A percentile compares a stretch with the other conserved stretches of the same genome.
phyloP scores from a whole-genome alignment of 805 yeast species.

The Candida maris region DNA sequence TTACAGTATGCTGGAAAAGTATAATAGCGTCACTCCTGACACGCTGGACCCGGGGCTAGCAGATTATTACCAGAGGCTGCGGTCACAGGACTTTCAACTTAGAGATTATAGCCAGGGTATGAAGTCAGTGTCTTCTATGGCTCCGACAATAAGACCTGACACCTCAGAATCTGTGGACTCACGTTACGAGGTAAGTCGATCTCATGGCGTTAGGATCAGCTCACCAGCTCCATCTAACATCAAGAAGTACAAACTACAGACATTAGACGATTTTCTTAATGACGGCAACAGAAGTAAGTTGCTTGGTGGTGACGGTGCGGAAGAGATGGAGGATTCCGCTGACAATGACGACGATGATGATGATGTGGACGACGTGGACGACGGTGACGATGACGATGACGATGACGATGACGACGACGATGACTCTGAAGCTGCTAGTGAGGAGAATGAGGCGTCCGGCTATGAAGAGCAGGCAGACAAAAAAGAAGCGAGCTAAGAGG shows the following conservation, averaged over 20 bases:
- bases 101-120: conserved; percentile 37
- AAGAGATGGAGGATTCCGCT: conserved; percentile 3
- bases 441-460: conserved; percentile 31
- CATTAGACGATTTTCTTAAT: conserved; percentile 77
- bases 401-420: conserved; percentile 32
- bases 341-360: conserved; percentile 28
- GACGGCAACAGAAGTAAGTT: conserved; percentile 39
- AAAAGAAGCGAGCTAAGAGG: no score
- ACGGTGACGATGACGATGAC: conserved; percentile 31
- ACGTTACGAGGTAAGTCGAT: not conserved
- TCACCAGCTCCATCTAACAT: conserved; percentile 8
- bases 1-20: conserved; percentile 4
- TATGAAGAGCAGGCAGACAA: conserved; percentile 12
- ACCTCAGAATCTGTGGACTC: not conserved
- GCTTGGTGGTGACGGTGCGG: conserved; percentile 24
- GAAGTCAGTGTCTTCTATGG: conserved; percentile 21
- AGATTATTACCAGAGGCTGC: conserved; percentile 26
- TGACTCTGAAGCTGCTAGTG: conserved; percentile 28
- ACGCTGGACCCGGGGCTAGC: conserved; percentile 20
- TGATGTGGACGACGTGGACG: conserved; percentile 28
- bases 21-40: conserved; percentile 15
- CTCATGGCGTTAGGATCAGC: not conserved
- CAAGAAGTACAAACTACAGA: conserved; percentile 58
- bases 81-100: conserved; percentile 33
- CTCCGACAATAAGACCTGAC: not conserved